Evolutionary conservation across 208 protist genomes (phyloP).

Genomic region (Acanthamoeba healyi): DNA sequence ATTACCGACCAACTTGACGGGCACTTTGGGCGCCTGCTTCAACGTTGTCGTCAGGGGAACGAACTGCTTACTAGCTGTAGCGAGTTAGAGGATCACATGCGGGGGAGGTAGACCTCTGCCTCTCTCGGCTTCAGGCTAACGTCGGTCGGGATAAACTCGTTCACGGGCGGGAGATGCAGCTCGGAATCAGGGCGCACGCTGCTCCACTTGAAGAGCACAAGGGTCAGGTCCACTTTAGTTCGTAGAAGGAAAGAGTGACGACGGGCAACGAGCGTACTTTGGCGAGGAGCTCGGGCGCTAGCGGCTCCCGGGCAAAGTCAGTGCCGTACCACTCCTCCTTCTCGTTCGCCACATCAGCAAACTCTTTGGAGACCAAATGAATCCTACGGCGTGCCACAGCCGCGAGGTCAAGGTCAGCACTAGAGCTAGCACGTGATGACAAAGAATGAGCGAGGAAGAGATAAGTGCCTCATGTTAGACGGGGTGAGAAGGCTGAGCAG

Average conservation of each 20-base stretch:
- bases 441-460: background rate
- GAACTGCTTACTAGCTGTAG: no score
- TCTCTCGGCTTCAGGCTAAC: slow-evolving; percentile 15
- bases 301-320: slow-evolving; percentile 1
- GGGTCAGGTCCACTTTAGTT: no score
- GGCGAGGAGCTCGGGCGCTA: slow-evolving; percentile 47
- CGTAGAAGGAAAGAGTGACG: background rate
- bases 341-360: background rate
- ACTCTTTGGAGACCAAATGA: background rate
- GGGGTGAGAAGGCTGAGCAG: slow-evolving; percentile 72
- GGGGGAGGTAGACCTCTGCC: background rate
- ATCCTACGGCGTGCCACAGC: background rate
- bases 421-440: background rate
- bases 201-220: slow-evolving; percentile 10
- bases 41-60: no score
- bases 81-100: slow-evolving; percentile 14
- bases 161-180: slow-evolving; percentile 72
- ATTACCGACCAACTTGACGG: slow-evolving; percentile 9
- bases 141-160: slow-evolving; percentile 80
- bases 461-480: slow-evolving; percentile 58
- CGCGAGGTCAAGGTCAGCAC: background rate
- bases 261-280: background rate
- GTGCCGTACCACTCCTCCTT: slow-evolving; percentile 80
- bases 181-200: background rate
- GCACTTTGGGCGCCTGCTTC: slow-evolving; percentile 64